Base-by-base conservation (phyloP, 345 rosid species). In the Trapa bicornis region DNA sequence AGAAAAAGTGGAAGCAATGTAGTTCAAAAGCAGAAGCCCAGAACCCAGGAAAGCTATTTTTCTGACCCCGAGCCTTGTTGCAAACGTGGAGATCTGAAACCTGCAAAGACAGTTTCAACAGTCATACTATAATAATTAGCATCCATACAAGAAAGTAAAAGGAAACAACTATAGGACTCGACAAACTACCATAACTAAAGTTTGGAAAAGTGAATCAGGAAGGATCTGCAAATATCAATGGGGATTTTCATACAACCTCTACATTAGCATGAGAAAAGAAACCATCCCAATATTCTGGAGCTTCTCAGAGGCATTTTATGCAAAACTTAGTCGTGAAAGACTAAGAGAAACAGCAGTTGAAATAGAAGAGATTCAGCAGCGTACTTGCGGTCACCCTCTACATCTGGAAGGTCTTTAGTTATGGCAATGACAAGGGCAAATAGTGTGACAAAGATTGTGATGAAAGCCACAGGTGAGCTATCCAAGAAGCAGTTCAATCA, bases 311-410 rank as follows among this genome's bases (percentile, higher is more conserved):
- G 48, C 13, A 45, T 45, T 45, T 45, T 45, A 11, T 13, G 12
- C 48, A 48, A 65, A 47, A 50, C 3, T 45, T 33, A 14, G 53
- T 32, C 5, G 42, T 35, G 8, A 67, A 61, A 61, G 7, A 33
- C 16, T 33, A 22, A 61, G n/a, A 63, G 47, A 14, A 16, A 32
- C 68, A 65, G 39, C 69, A 66, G 42, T 4, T 29, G 12, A 10
- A 47, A 43, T 7, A 47, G 29, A 66, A 32, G 22, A 48, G 37
- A 36, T 52, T 45, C 41, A 70, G 47, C 41, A 9, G 37, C 15
- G 83, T 84, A 93, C 98, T 88, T 90, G 78, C 91, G 92, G 84
- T 90, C 98, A 56, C 98, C 98, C 73, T 93, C 98, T 37, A 90
- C 94, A 73, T 90, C 96, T 45, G 97, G 94, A 73, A 93, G 96